Evolutionary conservation across 768 basidiomycete species (phyloP).

Genomic region (Auriscalpium vulgare): DNA sequence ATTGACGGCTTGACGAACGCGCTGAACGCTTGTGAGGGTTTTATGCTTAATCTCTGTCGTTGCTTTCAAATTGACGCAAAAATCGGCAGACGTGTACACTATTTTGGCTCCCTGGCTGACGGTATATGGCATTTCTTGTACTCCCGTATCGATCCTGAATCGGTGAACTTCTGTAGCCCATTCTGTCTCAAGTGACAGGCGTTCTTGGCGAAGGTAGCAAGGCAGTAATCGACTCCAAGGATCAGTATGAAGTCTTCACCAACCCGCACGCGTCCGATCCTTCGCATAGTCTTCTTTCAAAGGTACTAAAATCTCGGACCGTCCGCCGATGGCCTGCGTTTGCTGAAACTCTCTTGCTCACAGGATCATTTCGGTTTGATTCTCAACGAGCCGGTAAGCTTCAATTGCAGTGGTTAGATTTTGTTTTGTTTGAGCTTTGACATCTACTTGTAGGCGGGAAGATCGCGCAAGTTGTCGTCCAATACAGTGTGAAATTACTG

Average conservation of each 20-base stretch:
- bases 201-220: conserved; percentile 57
- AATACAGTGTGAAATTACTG: conserved; percentile 50
- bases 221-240: conserved; percentile 59
- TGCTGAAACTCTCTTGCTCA: too few relatives aligned
- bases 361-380: conserved; percentile 69
- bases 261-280: conserved; percentile 63
- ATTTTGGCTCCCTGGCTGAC: conserved; percentile 59
- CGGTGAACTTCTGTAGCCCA: conserved; percentile 33
- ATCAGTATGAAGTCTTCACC: conserved; percentile 67
- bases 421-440: too few relatives aligned
- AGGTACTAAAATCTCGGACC: conserved; percentile 28
- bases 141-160: background rate
- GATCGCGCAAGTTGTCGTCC: conserved; percentile 60
- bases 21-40: conserved; percentile 52
- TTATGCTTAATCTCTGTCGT: conserved; percentile 1
- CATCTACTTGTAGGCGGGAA: conserved; percentile 40
- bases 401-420: background rate
- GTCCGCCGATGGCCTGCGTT: too few relatives aligned
- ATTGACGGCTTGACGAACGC: conserved; percentile 57
- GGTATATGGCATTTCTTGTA: conserved; percentile 25
- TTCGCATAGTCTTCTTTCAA: conserved; percentile 64
- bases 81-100: conserved; percentile 47
- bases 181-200: conserved; percentile 47
- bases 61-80: background rate
- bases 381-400: conserved; percentile 49